phyloP scores from a whole-genome alignment of 805 yeast genomes.

The Lachancea sp. region DNA sequence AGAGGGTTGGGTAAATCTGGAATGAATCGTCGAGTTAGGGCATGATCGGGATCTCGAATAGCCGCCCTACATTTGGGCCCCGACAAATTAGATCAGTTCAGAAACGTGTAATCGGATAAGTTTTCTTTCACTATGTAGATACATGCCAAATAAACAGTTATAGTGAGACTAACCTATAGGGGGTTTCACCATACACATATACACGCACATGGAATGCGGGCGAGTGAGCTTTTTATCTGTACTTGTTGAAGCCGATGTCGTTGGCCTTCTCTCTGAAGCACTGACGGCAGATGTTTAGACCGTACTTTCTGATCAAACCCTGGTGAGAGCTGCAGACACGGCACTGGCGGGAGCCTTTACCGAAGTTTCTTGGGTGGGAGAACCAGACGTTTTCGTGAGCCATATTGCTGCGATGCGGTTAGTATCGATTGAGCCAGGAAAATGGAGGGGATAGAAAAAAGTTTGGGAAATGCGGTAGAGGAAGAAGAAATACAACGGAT shows the following conservation, averaged over 20 bases:
- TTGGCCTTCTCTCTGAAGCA: slow-evolving; percentile 99
- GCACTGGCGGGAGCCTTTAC: slow-evolving; percentile 99
- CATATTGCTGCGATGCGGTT: slow-evolving; percentile 49
- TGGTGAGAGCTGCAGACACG: slow-evolving; percentile 98
- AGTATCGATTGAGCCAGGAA: background rate
- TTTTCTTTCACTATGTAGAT: background rate
- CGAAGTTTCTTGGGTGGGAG: slow-evolving; percentile 99
- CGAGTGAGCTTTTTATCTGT: slow-evolving; percentile 58
- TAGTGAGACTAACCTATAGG: background rate
- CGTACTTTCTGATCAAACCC: slow-evolving; percentile 99
- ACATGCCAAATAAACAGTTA: background rate
- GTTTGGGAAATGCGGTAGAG: too few relatives aligned
- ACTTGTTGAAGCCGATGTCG: slow-evolving; percentile 99
- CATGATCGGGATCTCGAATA: background rate
- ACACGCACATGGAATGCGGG: background rate
- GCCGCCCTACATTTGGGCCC: background rate
- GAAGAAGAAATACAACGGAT: too few relatives aligned
- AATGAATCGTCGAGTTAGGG: too few relatives aligned
- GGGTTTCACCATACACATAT: background rate
- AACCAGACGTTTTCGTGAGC: slow-evolving; percentile 99
- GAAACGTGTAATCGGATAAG: background rate
- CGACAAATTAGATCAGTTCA: too few relatives aligned
- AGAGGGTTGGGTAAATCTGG: too few relatives aligned
- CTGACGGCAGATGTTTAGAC: slow-evolving; percentile 99
- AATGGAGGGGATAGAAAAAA: too few relatives aligned